phyloP scores from a whole-genome alignment of 768 basidiomycete species.

The Suillus bovinus region DNA sequence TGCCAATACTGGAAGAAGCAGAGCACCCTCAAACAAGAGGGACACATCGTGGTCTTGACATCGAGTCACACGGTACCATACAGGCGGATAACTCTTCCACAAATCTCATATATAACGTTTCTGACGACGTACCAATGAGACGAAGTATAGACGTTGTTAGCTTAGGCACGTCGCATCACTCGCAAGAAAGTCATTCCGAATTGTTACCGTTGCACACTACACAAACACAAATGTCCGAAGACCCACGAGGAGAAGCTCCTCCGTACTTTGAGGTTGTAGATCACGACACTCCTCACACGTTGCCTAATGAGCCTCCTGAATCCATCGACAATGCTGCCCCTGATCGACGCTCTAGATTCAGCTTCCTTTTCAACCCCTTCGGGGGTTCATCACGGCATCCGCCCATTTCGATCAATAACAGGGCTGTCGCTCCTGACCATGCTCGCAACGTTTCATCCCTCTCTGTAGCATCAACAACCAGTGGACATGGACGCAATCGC shows the following conservation, averaged over 20 bases:
- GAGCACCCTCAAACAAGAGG: slow-evolving; percentile 16
- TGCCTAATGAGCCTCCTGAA: slow-evolving; percentile 19
- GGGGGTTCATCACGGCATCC: slow-evolving; percentile 28
- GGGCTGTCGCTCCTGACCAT: slow-evolving; percentile 22
- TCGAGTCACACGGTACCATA: slow-evolving; percentile 26
- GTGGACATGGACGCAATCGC: slow-evolving; percentile 36
- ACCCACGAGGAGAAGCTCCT: slow-evolving; percentile 64
- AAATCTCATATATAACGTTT: slow-evolving; percentile 19
- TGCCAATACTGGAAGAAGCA: slow-evolving; percentile 23
- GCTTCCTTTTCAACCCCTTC: slow-evolving; percentile 45
- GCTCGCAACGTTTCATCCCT: slow-evolving; percentile 21
- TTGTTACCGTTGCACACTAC: slow-evolving; percentile 19
- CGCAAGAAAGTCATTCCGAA: slow-evolving; percentile 23
- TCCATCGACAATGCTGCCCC: not conserved
- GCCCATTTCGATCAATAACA: slow-evolving; percentile 16
- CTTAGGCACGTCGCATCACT: slow-evolving; percentile 17
- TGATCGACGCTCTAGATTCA: slow-evolving; percentile 47
- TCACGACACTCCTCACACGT: slow-evolving; percentile 12
- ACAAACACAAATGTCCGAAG: slow-evolving; percentile 16
- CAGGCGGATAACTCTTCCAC: slow-evolving; percentile 22
- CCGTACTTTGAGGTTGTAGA: slow-evolving; percentile 62
- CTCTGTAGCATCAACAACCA: slow-evolving; percentile 22
- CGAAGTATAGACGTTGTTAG: slow-evolving; percentile 22
- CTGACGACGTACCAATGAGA: slow-evolving; percentile 9
- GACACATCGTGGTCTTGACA: slow-evolving; percentile 19